Evolutionary conservation across 768 basidiomycete species (phyloP), one percentile per base, ranked within the genome.

Genomic region (Rhizopogon salebrosus): DNA sequence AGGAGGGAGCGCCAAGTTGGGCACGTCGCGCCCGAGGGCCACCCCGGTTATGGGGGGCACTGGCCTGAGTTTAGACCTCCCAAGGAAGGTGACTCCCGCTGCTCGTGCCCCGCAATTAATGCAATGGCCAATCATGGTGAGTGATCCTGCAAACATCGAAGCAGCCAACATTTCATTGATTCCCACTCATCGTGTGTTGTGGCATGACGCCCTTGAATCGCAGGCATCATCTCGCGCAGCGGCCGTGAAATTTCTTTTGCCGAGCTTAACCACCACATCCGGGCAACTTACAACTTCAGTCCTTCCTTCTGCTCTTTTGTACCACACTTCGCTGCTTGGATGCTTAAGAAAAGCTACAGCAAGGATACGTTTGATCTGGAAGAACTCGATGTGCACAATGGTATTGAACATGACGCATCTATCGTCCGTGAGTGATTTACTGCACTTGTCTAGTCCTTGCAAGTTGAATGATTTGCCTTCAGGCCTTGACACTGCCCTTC

Each of bases 51-150:
- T 45, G 79, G 74, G 16, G 85, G 87, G 0, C 64, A 76, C 49
- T 91, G 89, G 89, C 87, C 88, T 0, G 80, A 84, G 60, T 89
- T 76, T 61, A 67, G 75, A 1, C 65, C 83, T 2, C 78, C 86
- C 7, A 66, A 64, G 52, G 74, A 80, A 9, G 80, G 79, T 1
- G 88, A 89, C 59, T 89, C 87, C 60, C 74, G 89, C 2, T 80
- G 80, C 56, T 79, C 84, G 1, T 91, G 89, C 57, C 89, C 89
- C 1, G 87, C 79, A 9, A 64, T 92, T 54, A 92, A 92, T 59
- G 85, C 87, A 0, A 72, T 92, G 80, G 87, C 89, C 6, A 92
- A 92, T 63, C 89, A 92, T 56, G 90, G 89, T 89, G 43, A 24
- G 58, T 43, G 58, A 10, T 11, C 1, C 18, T 29, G 18, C 11